Percentiles rank a stretch among this genome's conserved stretches.
Evolutionary conservation across 352 stramenopile genomes (phyloP).

Genomic region (Phytophthora uliginosa): DNA sequence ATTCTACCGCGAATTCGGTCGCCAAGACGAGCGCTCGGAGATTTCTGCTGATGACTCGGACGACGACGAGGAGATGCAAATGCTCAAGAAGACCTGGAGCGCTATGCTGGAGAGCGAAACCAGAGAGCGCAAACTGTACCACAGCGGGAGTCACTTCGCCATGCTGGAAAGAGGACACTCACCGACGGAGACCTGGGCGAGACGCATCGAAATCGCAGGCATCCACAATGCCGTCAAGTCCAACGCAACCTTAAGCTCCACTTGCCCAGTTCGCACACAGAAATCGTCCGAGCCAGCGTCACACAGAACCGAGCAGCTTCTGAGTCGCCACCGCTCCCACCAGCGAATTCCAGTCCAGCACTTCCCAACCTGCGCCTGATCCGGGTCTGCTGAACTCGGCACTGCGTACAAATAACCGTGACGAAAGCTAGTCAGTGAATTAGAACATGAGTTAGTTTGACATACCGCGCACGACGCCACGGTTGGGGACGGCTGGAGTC

Average conservation of each 20-base stretch:
- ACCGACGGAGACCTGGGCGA: constrained; percentile 50
- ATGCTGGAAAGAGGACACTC: constrained; percentile 40
- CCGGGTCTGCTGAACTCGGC: not conserved
- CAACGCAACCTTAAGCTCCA: constrained; percentile 4
- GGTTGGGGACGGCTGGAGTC: not conserved
- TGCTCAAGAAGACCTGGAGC: constrained; percentile 68
- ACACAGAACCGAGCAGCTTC: constrained; percentile 16
- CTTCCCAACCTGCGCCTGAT: constrained; percentile 15
- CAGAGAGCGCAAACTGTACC: constrained; percentile 50
- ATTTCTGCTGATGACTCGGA: constrained; percentile 45
- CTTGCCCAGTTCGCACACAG: not conserved
- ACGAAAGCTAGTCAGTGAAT: constrained; percentile 22
- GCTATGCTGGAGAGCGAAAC: constrained; percentile 62
- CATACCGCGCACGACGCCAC: not conserved
- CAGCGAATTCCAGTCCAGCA: constrained; percentile 26
- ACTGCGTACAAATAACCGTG: not conserved
- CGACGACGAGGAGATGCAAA: constrained; percentile 60
- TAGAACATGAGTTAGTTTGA: constrained; percentile 10
- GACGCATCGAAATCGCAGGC: constrained; percentile 71
- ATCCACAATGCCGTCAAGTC: constrained; percentile 30
- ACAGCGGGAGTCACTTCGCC: constrained; percentile 51
- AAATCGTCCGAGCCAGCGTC: constrained; percentile 15
- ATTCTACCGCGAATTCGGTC: constrained; percentile 53
- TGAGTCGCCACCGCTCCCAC: constrained; percentile 26
- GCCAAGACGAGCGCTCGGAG: constrained; percentile 27